A percentile compares a stretch with the other conserved stretches of the same genome.
phyloP scores from a whole-genome alignment of 805 yeast species.

The Priceomyces haplophilus region DNA sequence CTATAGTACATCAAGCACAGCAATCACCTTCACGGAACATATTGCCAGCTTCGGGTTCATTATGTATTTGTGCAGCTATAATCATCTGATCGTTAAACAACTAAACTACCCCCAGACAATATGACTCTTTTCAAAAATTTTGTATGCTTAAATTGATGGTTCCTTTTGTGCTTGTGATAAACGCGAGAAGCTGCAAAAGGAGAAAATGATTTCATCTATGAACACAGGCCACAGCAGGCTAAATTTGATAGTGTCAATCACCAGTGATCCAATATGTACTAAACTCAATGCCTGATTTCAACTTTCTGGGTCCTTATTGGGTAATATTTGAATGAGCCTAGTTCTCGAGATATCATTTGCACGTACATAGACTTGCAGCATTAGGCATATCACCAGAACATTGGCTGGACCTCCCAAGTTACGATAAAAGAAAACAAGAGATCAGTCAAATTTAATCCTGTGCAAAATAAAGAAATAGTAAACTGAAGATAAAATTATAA shows the following conservation, averaged over 20 bases:
- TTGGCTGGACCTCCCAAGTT: not conserved
- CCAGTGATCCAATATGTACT: no score
- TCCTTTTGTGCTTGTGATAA: not conserved
- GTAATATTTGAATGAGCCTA: not conserved
- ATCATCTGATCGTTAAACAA: no score
- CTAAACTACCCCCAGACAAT: no score
- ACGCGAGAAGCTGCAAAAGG: conserved; percentile 1
- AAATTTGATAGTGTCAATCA: no score
- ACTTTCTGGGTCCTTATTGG: not conserved
- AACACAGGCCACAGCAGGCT: no score
- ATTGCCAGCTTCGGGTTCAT: no score
- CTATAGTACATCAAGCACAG: not conserved
- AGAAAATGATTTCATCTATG: no score
- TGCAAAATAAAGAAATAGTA: not conserved
- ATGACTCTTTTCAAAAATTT: no score
- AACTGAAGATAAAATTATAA: not conserved
- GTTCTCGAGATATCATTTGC: not conserved
- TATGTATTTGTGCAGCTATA: no score
- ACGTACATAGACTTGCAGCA: not conserved
- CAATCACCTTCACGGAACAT: no score
- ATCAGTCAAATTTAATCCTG: not conserved
- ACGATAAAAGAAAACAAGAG: not conserved
- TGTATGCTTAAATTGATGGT: not conserved
- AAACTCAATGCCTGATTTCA: no score
- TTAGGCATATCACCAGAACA: not conserved